These are phyloP conservation scores for Suillus alpinus DNA, from an alignment of 768 basidiomycete genomes.

Conservation along the genomic window DNA sequence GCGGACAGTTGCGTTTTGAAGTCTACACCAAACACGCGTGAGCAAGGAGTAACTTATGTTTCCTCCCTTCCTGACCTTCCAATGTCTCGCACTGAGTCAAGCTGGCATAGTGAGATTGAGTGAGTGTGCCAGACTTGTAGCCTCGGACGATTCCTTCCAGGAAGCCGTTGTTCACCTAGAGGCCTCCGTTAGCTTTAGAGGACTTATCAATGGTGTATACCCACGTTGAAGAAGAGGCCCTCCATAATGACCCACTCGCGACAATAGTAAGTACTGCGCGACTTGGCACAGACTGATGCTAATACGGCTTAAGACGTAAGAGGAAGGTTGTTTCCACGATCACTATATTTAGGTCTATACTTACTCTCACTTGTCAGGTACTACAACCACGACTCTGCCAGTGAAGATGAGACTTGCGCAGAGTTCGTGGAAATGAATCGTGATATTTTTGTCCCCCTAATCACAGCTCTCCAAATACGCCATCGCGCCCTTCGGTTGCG, in stretches of 20 bases:
- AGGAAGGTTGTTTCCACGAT: conserved; percentile 20
- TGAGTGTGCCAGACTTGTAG: conserved; percentile 90
- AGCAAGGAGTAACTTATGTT: neutral
- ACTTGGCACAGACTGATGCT: neutral
- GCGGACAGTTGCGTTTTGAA: conserved; percentile 92
- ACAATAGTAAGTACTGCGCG: neutral
- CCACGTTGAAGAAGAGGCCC: conserved; percentile 86
- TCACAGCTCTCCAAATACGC: neutral
- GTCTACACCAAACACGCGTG: conserved; percentile 48
- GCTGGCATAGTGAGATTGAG: conserved; percentile 87
- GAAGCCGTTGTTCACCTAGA: conserved; percentile 70
- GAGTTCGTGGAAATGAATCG: neutral
- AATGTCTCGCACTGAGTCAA: conserved; percentile 96
- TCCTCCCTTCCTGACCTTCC: conserved; percentile 54
- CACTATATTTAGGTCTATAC: neutral
- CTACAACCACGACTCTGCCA: neutral
- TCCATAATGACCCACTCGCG: conserved; percentile 51
- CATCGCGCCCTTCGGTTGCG: conserved; percentile 5
- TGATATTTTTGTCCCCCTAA: neutral
- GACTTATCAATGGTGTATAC: conserved; percentile 12
- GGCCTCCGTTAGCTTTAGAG: conserved; percentile 15
- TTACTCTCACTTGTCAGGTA: neutral
- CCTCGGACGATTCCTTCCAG: conserved; percentile 84
- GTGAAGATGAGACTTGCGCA: neutral
- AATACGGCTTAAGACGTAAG: conserved; percentile 3